These are phyloP conservation scores for Petunia axillaris DNA, from an alignment of 257 asterid species.

Conservation along the genomic window DNA sequence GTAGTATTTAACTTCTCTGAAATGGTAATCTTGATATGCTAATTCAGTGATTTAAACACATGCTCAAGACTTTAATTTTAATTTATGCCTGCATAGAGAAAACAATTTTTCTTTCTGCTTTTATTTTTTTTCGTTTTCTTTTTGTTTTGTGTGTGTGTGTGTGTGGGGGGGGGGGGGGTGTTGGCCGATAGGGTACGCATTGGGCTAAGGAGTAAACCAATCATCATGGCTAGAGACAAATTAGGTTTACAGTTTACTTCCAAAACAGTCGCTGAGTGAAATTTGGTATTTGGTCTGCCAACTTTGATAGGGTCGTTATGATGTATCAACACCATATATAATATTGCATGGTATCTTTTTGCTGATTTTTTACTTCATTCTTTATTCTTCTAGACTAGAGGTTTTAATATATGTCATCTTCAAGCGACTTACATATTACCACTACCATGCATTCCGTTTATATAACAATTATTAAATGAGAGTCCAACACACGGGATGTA, in stretches of 20 bases:
- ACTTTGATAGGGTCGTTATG: not conserved
- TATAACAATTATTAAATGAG: not conserved
- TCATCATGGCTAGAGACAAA: not conserved
- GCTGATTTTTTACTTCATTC: not conserved
- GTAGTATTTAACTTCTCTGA: not conserved
- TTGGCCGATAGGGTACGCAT: no score
- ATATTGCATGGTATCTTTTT: not conserved
- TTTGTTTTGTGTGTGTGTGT: no score
- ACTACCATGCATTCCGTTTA: not conserved
- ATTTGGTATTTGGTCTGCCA: not conserved
- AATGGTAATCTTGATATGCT: conserved; percentile 4
- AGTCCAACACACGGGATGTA: not conserved
- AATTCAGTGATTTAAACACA: not conserved
- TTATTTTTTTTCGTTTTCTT: not conserved
- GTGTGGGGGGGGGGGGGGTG: no score
- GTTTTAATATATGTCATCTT: not conserved
- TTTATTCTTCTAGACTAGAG: not conserved
- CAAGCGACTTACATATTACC: not conserved
- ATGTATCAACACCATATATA: not conserved
- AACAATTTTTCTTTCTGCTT: not conserved
- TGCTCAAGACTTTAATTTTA: not conserved
- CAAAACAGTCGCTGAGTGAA: not conserved
- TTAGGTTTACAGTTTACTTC: not conserved
- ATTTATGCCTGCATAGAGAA: not conserved
- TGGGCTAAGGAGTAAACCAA: not conserved